Evolutionary conservation across 2,329 filamentous ascomycete species (phyloP).

Genomic region (Ceratocystis colombiana): DNA sequence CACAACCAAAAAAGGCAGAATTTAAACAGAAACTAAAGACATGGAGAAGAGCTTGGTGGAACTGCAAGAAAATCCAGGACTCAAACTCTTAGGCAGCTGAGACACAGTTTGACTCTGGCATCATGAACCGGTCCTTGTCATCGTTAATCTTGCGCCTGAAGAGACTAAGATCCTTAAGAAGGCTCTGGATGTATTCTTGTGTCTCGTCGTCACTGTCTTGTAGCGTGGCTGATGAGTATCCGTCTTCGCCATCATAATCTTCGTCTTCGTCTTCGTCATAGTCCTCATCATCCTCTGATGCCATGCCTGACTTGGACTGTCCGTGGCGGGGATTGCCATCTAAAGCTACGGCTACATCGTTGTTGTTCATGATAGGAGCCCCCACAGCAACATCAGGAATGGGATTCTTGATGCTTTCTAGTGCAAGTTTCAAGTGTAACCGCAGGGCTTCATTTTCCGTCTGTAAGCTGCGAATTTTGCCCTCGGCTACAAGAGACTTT

Average conservation of each 20-base stretch:
- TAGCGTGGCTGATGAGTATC: constrained; percentile 36
- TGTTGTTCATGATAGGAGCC: constrained; percentile 28
- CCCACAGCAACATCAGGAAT: constrained; percentile 53
- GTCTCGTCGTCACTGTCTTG: constrained; percentile 49
- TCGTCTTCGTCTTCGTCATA: constrained; percentile 44
- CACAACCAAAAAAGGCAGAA: neutral
- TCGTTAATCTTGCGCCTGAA: constrained; percentile 81
- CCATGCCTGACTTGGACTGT: neutral
- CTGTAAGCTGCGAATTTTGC: constrained; percentile 82
- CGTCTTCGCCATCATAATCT: constrained; percentile 37
- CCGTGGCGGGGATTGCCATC: constrained; percentile 29
- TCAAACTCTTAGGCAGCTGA: neutral
- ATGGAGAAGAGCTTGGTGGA: neutral
- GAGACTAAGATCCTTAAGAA: constrained; percentile 67
- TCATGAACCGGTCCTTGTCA: constrained; percentile 58
- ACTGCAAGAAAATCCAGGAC: neutral
- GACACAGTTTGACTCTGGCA: constrained; percentile 31
- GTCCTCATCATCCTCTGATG: constrained; percentile 30
- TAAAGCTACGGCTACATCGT: constrained; percentile 29
- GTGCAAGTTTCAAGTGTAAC: constrained; percentile 75
- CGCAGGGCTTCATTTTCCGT: constrained; percentile 85
- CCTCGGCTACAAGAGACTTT: constrained; percentile 76
- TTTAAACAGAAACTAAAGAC: neutral
- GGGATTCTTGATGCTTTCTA: constrained; percentile 81
- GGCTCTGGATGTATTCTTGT: constrained; percentile 74